phyloP scores from a whole-genome alignment of 148 eudicot genomes.

The Chenopodium berlandieri region DNA sequence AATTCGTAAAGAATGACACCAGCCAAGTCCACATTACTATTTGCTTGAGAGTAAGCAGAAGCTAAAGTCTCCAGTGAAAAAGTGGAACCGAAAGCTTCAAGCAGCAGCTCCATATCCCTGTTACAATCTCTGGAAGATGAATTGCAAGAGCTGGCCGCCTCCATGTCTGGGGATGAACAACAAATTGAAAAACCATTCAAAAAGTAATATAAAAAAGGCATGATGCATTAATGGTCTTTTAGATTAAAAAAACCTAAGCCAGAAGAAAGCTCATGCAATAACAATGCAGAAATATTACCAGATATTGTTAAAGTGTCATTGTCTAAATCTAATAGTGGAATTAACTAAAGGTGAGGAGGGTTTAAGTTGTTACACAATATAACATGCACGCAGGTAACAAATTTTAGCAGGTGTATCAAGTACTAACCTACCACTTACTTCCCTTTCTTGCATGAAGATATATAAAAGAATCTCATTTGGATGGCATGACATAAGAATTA shows the following conservation, averaged over 20 bases:
- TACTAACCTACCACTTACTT: background rate
- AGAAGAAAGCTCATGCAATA: background rate
- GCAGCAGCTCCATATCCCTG: constrained; percentile 53
- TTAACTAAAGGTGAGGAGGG: background rate
- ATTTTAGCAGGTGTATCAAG: background rate
- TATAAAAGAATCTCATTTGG: background rate
- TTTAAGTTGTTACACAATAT: background rate
- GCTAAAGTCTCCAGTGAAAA: constrained; percentile 59
- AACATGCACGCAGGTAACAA: background rate
- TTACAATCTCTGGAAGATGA: constrained; percentile 24
- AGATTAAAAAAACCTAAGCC: background rate
- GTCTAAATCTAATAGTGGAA: background rate
- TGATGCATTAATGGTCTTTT: background rate
- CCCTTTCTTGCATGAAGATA: no score
- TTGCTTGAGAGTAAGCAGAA: constrained; percentile 59
- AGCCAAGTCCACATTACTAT: constrained; percentile 39
- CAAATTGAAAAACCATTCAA: background rate
- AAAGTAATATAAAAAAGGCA: background rate
- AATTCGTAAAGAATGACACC: constrained; percentile 47
- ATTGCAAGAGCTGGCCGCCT: constrained; percentile 28
- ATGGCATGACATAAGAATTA: background rate
- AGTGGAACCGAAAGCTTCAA: constrained; percentile 62
- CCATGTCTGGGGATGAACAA: constrained; percentile 24
- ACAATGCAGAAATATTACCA: background rate
- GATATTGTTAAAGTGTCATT: background rate